These are phyloP conservation scores for Piper longum DNA, from an alignment of 164 flowering plant species.

Conservation along the genomic window DNA sequence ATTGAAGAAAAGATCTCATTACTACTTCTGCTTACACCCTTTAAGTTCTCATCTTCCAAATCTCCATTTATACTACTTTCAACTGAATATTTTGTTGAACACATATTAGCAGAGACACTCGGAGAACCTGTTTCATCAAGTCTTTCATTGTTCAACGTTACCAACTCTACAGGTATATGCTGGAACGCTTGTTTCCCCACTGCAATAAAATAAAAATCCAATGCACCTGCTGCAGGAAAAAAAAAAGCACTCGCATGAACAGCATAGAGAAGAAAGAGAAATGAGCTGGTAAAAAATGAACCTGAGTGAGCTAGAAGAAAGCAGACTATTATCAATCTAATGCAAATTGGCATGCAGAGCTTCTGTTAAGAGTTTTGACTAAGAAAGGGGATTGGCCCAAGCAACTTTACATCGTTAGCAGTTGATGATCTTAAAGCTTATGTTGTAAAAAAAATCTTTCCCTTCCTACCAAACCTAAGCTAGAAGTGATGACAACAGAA, in stretches of 20 bases:
- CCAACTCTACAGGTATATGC: conserved; percentile 21
- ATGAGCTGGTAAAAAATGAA: no score
- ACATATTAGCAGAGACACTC: conserved; percentile 16
- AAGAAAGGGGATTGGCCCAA: no score
- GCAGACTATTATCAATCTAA: no score
- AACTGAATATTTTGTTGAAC: conserved; percentile 19
- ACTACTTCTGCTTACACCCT: conserved; percentile 20
- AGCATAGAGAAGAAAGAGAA: neutral
- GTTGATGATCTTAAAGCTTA: no score
- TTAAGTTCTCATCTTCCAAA: conserved; percentile 56
- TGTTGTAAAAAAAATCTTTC: no score
- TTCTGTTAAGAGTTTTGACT: no score
- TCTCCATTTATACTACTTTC: conserved; percentile 62
- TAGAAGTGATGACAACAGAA: no score
- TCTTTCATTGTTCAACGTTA: conserved; percentile 25
- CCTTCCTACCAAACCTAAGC: no score
- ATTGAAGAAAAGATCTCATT: conserved; percentile 15
- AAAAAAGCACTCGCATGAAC: neutral
- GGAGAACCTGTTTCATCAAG: conserved; percentile 35
- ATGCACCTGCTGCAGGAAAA: conserved; percentile 1
- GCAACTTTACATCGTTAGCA: no score
- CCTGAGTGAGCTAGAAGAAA: no score
- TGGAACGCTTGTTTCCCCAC: conserved; percentile 23
- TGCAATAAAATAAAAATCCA: neutral
- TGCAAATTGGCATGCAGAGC: no score